phyloP scores from a whole-genome alignment of 768 basidiomycete species.

The Tricholomella constricta region DNA sequence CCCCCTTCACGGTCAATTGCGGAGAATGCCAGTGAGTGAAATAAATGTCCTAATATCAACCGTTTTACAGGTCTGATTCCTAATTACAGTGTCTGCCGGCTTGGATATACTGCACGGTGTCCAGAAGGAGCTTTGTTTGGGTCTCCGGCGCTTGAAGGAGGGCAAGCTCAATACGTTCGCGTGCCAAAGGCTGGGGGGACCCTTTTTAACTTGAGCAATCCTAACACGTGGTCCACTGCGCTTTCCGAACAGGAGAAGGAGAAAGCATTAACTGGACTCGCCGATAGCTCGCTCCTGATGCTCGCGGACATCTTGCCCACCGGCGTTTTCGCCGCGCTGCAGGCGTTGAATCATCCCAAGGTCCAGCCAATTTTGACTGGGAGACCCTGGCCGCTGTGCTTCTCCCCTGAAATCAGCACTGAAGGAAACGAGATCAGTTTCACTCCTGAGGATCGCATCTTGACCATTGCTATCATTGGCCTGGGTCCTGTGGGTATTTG shows the following conservation, averaged over 20 bases:
- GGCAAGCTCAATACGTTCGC: slow-evolving; percentile 79
- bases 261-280: slow-evolving; percentile 41
- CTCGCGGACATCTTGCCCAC: slow-evolving; percentile 82
- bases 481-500: slow-evolving; percentile 83
- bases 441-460: slow-evolving; percentile 45
- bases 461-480: slow-evolving; percentile 71
- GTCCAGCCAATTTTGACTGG: slow-evolving; percentile 59
- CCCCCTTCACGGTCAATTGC: slow-evolving; percentile 81
- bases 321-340: slow-evolving; percentile 73
- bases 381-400: slow-evolving; percentile 57
- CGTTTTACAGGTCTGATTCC: not conserved
- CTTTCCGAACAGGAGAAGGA: slow-evolving; percentile 37
- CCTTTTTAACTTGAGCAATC: slow-evolving; percentile 60
- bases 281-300: slow-evolving; percentile 69
- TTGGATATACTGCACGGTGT: slow-evolving; percentile 76
- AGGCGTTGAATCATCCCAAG: slow-evolving; percentile 75
- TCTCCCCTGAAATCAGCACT: slow-evolving; percentile 26
- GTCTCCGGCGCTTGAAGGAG: slow-evolving; percentile 64
- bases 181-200: slow-evolving; percentile 83
- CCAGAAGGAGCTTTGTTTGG: slow-evolving; percentile 64
- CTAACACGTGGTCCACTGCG: slow-evolving; percentile 46
- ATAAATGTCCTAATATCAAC: not conserved
- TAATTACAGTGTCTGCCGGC: slow-evolving; percentile 58
- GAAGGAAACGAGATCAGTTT: slow-evolving; percentile 34
- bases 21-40: slow-evolving; percentile 78